phyloP scores from a whole-genome alignment of 1,284 basidiomycete genomes.

The Peniophora sp. region DNA sequence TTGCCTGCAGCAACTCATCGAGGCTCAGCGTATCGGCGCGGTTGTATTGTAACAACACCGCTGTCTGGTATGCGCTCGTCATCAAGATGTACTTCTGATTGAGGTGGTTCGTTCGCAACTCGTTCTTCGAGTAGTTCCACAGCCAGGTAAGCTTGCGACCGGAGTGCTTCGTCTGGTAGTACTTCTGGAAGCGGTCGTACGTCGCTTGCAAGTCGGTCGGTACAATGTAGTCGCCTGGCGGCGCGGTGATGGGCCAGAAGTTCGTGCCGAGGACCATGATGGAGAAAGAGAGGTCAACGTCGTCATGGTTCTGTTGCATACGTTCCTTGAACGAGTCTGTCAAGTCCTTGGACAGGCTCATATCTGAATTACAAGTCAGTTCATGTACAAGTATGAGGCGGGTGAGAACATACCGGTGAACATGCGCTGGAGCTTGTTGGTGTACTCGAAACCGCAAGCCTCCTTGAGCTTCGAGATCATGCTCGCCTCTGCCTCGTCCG shows the following conservation, averaged over 20 bases:
- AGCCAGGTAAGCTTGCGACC: conserved; percentile 96
- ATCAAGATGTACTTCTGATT: conserved; percentile 95
- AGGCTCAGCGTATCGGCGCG: conserved; percentile 78
- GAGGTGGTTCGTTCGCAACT: conserved; percentile 88
- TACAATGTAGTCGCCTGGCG: conserved; percentile 81
- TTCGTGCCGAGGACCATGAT: conserved; percentile 94
- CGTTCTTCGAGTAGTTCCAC: conserved; percentile 97
- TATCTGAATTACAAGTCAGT: conserved; percentile 47
- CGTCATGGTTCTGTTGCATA: conserved; percentile 78
- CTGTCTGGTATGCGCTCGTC: conserved; percentile 94
- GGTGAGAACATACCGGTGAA: conserved; percentile 68
- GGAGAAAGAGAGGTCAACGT: conserved; percentile 85
- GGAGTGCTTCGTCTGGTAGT: conserved; percentile 91
- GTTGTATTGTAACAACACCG: conserved; percentile 93
- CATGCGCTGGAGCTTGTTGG: conserved; percentile 97
- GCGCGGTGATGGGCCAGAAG: conserved; percentile 91
- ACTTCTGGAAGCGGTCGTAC: conserved; percentile 89
- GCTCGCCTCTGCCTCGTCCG: conserved; percentile 93
- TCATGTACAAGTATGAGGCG: conserved; percentile 4
- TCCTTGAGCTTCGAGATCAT: conserved; percentile 99
- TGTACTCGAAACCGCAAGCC: conserved; percentile 97
- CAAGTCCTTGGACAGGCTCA: conserved; percentile 92
- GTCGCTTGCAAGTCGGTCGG: conserved; percentile 83
- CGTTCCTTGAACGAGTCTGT: conserved; percentile 96
- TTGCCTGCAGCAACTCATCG: conserved; percentile 77